Evolutionary conservation across 352 stramenopile species (phyloP).

Genomic region (Phytophthora melonis): DNA sequence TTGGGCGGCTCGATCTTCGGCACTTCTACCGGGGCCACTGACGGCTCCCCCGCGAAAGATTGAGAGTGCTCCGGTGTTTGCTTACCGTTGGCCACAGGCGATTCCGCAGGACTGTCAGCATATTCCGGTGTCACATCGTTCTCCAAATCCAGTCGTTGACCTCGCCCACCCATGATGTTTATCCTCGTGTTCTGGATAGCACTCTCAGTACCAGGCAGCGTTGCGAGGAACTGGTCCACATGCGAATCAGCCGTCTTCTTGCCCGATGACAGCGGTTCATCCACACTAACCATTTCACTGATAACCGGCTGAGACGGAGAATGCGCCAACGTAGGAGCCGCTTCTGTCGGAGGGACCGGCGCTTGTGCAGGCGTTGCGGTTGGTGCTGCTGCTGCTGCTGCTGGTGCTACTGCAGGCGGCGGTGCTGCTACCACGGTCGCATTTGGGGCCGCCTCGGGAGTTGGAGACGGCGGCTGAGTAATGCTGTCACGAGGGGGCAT

Average conservation of each 20-base stretch:
- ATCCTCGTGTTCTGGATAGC: constrained; percentile 92
- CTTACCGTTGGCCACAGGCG: constrained; percentile 27
- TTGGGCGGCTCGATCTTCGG: constrained; percentile 33
- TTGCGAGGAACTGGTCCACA: constrained; percentile 82
- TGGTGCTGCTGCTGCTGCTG: not conserved
- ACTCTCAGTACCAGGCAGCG: constrained; percentile 91
- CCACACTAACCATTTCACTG: constrained; percentile 36
- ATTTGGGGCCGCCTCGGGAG: constrained; percentile 6
- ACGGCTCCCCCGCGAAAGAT: constrained; percentile 36
- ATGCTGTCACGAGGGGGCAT: constrained; percentile 33
- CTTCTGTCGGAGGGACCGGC: constrained; percentile 10
- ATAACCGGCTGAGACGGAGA: constrained; percentile 39
- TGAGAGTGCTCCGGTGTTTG: constrained; percentile 36
- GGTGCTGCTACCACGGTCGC: not conserved
- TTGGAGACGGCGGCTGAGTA: constrained; percentile 18
- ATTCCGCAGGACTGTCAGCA: constrained; percentile 43
- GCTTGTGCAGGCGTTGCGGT: constrained; percentile 3
- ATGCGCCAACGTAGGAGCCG: constrained; percentile 10
- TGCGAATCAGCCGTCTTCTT: constrained; percentile 47
- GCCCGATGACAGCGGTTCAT: constrained; percentile 69
- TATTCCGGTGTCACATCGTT: constrained; percentile 52
- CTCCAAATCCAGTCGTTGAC: constrained; percentile 87
- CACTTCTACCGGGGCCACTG: not conserved
- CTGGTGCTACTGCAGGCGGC: not conserved
- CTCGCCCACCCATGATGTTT: constrained; percentile 93